phyloP scores from a whole-genome alignment of 1,284 basidiomycete species.

The Gymnopus androsaceus region DNA sequence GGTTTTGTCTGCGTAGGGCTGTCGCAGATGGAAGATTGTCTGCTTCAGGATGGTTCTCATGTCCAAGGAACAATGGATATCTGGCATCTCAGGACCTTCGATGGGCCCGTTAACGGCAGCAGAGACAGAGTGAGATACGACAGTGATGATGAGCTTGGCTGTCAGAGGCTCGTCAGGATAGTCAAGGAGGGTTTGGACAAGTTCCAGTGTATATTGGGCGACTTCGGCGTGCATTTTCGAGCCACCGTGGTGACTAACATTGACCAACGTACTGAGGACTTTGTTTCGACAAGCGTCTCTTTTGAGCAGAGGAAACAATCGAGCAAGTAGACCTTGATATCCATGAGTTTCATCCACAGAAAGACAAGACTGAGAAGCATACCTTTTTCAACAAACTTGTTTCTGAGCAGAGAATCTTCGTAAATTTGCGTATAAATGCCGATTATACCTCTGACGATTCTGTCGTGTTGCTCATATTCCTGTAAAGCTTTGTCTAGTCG shows the following conservation, averaged over 20 bases:
- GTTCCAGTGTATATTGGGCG: constrained; percentile 39
- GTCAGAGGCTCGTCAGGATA: constrained; percentile 50
- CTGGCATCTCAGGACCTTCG: constrained; percentile 36
- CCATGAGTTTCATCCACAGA: background rate
- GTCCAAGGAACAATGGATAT: constrained; percentile 42
- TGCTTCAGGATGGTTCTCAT: constrained; percentile 46
- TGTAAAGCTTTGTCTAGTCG: constrained; percentile 49
- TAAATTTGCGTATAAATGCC: constrained; percentile 67
- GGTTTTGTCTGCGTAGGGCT: constrained; percentile 43
- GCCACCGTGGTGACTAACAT: constrained; percentile 65
- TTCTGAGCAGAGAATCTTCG: constrained; percentile 50
- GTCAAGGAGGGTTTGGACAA: constrained; percentile 49
- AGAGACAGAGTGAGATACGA: constrained; percentile 51
- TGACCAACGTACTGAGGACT: constrained; percentile 54
- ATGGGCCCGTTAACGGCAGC: constrained; percentile 33
- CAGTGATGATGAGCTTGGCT: constrained; percentile 50
- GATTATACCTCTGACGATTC: constrained; percentile 53
- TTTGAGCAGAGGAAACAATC: constrained; percentile 54
- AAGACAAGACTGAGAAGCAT: background rate
- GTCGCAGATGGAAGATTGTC: constrained; percentile 43
- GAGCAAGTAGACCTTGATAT: constrained; percentile 50
- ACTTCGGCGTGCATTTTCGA: constrained; percentile 49
- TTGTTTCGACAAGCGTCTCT: constrained; percentile 49
- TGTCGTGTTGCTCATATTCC: constrained; percentile 38
- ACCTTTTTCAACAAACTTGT: constrained; percentile 32